Percentiles rank a stretch among this genome's conserved stretches.
These are phyloP conservation scores for Coemansia sp. DNA, from an alignment of 192 early-diverging fungal genomes.

Conservation along the genomic window DNA sequence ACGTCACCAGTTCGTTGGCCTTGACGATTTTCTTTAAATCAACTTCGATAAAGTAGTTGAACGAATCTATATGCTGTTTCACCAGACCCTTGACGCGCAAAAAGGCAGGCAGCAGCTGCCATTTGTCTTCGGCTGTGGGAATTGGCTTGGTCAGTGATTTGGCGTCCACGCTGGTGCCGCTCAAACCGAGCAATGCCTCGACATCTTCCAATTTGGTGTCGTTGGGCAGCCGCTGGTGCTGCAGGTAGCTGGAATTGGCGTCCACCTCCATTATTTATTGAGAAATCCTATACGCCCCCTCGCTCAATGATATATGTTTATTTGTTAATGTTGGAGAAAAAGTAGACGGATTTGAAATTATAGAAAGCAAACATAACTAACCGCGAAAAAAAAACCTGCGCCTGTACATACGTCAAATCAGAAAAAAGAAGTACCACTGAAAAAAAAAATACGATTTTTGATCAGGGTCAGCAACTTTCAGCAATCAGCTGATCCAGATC, in stretches of 20 bases:
- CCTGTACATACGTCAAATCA: no score
- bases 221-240: constrained; percentile 27
- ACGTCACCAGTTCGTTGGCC: constrained; percentile 86
- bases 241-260: constrained; percentile 1
- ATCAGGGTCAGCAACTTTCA: no score
- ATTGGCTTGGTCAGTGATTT: constrained; percentile 41
- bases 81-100: constrained; percentile 95
- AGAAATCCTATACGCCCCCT: no score
- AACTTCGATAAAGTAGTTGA: constrained; percentile 96
- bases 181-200: constrained; percentile 23
- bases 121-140: constrained; percentile 79
- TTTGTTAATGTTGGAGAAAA: no score
- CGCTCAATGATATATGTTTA: no score
- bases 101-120: constrained; percentile 96
- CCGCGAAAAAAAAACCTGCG: no score
- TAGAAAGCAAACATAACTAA: no score
- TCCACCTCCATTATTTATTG: constrained; percentile 18
- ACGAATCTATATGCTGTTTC: constrained; percentile 99
- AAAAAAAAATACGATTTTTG: no score
- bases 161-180: background rate
- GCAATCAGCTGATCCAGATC: no score
- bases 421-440: no score
- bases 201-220: constrained; percentile 10
- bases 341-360: no score
- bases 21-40: constrained; percentile 93